phyloP scores from a whole-genome alignment of 176 grass and related monocot genomes.

The Tillandsia leiboldiana region DNA sequence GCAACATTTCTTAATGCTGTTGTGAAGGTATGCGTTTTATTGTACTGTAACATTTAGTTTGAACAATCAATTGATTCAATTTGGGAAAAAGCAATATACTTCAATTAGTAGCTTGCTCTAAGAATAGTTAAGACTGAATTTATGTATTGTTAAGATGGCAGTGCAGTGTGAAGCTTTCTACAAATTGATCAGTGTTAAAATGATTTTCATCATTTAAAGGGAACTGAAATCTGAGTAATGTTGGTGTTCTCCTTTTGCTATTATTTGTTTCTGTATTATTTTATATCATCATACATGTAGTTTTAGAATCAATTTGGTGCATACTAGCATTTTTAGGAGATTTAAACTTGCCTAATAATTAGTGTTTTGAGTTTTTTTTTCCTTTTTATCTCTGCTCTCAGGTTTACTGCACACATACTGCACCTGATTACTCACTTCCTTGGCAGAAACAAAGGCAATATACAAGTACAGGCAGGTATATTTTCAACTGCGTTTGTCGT shows the following conservation, averaged over 20 bases:
- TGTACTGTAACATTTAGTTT: background rate
- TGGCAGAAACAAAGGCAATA: constrained; percentile 94
- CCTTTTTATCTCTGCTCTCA: constrained; percentile 26
- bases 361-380: background rate
- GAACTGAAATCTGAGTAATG: background rate
- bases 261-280: background rate
- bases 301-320: background rate
- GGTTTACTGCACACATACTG: constrained; percentile 89
- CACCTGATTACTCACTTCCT: constrained; percentile 88
- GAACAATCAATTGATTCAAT: too few relatives aligned
- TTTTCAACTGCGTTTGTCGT: background rate
- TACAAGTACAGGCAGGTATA: constrained; percentile 79
- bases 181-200: too few relatives aligned
- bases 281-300: background rate
- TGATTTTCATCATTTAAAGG: too few relatives aligned
- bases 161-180: too few relatives aligned
- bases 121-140: too few relatives aligned
- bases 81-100: background rate
- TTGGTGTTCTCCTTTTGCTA: background rate
- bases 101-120: background rate
- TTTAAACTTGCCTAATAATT: constrained; percentile 5
- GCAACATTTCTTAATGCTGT: constrained; percentile 84
- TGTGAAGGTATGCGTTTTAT: constrained; percentile 55
- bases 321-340: constrained; percentile 11
- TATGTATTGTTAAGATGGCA: too few relatives aligned